Conservation (phyloP, 306 rosid species). For the Cucurbita argyrosperma region DNA sequence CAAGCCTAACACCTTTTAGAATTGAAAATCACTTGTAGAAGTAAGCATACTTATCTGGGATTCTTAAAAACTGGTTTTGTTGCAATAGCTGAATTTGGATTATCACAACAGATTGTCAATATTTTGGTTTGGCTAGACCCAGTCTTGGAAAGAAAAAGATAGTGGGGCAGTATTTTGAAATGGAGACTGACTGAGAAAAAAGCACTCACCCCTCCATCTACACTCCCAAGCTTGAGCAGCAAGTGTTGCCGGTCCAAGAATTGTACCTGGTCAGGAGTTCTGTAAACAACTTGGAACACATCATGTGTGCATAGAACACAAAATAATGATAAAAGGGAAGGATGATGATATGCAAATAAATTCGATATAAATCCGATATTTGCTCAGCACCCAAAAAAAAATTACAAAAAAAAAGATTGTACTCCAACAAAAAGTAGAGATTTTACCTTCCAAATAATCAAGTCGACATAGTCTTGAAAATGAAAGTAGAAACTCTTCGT, state of each 20-base stretch:
- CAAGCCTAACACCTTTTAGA: neutral
- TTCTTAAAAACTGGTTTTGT: neutral
- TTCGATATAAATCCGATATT: constrained; percentile 11
- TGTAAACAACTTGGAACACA: constrained; percentile 28
- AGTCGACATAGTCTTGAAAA: constrained; percentile 84
- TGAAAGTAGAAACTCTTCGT: constrained; percentile 87
- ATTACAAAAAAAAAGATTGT: constrained; percentile 1
- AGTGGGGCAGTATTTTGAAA: neutral
- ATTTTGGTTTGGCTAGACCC: neutral
- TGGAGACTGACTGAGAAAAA: neutral
- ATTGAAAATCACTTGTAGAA: neutral
- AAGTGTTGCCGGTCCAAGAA: constrained; percentile 94
- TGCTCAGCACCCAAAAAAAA: neutral
- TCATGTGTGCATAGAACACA: constrained; percentile 11
- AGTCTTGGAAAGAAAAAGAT: neutral
- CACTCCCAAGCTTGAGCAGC: constrained; percentile 93
- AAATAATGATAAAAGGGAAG: neutral
- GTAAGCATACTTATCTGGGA: neutral
- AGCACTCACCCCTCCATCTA: constrained; percentile 88
- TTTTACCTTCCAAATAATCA: constrained; percentile 86
- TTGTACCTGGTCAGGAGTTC: constrained; percentile 72
- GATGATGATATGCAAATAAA: constrained; percentile 12
- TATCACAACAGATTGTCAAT: neutral
- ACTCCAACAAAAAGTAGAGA: neutral
- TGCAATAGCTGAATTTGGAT: neutral